These are phyloP conservation scores for Ogataea zsoltii DNA, from an alignment of 805 yeast species.

Conservation along the genomic window DNA sequence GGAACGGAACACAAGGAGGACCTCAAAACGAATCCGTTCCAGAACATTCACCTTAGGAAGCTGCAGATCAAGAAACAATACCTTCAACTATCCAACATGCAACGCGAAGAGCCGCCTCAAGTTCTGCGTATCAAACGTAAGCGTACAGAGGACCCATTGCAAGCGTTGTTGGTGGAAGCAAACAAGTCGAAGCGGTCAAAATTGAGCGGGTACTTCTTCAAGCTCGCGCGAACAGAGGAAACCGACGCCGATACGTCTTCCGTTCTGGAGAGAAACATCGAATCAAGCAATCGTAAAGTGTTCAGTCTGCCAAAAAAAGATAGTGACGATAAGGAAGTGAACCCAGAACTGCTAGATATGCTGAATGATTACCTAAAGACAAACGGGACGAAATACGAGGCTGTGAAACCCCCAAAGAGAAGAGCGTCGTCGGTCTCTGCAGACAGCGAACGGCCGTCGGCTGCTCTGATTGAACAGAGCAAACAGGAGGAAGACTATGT, in stretches of 20 bases:
- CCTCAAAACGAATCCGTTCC: no score
- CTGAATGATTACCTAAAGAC: constrained; percentile 56
- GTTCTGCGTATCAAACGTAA: constrained; percentile 83
- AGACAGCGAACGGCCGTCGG: constrained; percentile 20
- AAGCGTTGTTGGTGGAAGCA: constrained; percentile 62
- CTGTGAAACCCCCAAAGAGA: constrained; percentile 30
- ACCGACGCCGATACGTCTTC: constrained; percentile 22
- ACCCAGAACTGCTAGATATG: constrained; percentile 75
- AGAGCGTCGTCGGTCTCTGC: constrained; percentile 29
- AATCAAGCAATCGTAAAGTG: constrained; percentile 19
- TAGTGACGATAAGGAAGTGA: constrained; percentile 35
- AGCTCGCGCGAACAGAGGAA: constrained; percentile 49
- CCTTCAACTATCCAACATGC: no score
- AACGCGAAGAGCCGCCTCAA: constrained; percentile 44
- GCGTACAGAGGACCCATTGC: constrained; percentile 84
- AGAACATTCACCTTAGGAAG: no score
- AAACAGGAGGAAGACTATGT: constrained; percentile 61
- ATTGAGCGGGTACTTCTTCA: constrained; percentile 41
- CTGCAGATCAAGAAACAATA: no score
- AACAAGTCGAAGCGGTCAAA: constrained; percentile 42
- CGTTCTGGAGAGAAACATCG: constrained; percentile 19
- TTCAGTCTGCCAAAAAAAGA: constrained; percentile 27
- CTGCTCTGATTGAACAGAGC: constrained; percentile 2
- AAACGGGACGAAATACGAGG: constrained; percentile 25
- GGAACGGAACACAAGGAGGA: no score